These are phyloP conservation scores for Pleurotus djamor DNA, from an alignment of 768 basidiomycete species.

Conservation along the genomic window DNA sequence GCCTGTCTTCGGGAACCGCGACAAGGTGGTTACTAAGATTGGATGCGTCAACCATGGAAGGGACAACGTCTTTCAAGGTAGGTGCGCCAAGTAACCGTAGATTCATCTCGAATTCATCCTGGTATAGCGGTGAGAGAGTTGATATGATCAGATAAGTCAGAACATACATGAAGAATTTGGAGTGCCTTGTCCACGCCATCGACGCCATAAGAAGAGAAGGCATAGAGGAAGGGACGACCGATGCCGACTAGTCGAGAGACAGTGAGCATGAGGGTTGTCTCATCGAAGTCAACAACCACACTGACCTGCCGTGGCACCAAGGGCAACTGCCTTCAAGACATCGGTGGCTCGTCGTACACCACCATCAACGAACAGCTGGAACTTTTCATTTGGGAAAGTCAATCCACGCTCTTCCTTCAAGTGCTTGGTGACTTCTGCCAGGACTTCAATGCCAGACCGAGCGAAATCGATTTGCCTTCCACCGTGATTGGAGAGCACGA, in stretches of 20 bases:
- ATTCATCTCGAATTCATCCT: slow-evolving; percentile 99
- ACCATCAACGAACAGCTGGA: slow-evolving; percentile 92
- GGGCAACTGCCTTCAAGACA: slow-evolving; percentile 82
- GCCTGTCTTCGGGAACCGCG: slow-evolving; percentile 65
- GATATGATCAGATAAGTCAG: not conserved
- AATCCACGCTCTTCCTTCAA: slow-evolving; percentile 56
- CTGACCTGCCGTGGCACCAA: slow-evolving; percentile 85
- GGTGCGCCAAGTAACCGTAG: slow-evolving; percentile 88
- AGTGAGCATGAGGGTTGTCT: not conserved
- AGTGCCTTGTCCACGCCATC: slow-evolving; percentile 86
- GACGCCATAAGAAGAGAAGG: slow-evolving; percentile 85
- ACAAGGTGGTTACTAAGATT: slow-evolving; percentile 66
- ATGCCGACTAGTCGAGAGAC: slow-evolving; percentile 54
- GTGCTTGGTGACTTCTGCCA: slow-evolving; percentile 79
- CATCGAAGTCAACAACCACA: not conserved
- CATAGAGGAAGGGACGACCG: slow-evolving; percentile 85
- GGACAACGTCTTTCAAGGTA: slow-evolving; percentile 74
- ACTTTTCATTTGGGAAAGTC: slow-evolving; percentile 72
- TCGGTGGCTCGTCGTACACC: slow-evolving; percentile 91
- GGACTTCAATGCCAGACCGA: slow-evolving; percentile 86
- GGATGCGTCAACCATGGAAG: slow-evolving; percentile 87
- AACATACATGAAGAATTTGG: slow-evolving; percentile 68
- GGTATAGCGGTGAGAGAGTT: not conserved
- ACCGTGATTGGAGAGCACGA: slow-evolving; percentile 88
- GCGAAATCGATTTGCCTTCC: slow-evolving; percentile 79